Evolutionary conservation across 169 alveolate species (phyloP).

Genomic region (Plasmodium billcollinsi): DNA sequence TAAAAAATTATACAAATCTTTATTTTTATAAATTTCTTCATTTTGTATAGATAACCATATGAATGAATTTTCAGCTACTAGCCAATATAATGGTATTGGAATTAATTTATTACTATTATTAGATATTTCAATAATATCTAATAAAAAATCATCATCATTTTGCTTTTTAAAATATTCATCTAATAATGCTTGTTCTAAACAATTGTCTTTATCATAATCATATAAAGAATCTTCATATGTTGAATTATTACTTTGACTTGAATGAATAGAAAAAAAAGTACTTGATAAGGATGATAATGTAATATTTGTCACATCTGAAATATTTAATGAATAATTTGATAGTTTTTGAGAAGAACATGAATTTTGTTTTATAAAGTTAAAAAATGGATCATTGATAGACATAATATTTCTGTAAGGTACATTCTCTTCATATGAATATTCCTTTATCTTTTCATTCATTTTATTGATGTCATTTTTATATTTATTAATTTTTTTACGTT

Average conservation of each 20-base stretch:
- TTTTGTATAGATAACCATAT: constrained; percentile 71
- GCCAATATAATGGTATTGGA: constrained; percentile 73
- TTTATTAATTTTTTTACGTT: constrained; percentile 34
- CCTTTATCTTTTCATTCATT: neutral
- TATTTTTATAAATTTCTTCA: constrained; percentile 43
- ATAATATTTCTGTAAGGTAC: constrained; percentile 42
- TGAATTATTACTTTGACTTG: constrained; percentile 32
- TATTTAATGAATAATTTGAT: constrained; percentile 1
- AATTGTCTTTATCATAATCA: constrained; percentile 64
- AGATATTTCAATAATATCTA: constrained; percentile 44
- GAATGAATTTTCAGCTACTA: constrained; percentile 69
- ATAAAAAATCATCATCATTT: neutral
- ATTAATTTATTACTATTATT: constrained; percentile 63
- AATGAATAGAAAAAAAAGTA: constrained; percentile 45
- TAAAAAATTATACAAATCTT: constrained; percentile 52
- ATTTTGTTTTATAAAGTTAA: constrained; percentile 36
- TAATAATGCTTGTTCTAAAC: constrained; percentile 45
- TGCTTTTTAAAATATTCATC: constrained; percentile 71
- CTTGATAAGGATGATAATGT: constrained; percentile 46
- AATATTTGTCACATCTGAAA: constrained; percentile 40
- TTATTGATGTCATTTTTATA: neutral
- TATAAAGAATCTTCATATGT: constrained; percentile 40
- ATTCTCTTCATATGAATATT: neutral
- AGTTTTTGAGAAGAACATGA: constrained; percentile 2
- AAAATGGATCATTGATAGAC: constrained; percentile 69